Evolutionary conservation across 106 monocot species (phyloP).

Genomic region (Agapanthus africanus): DNA sequence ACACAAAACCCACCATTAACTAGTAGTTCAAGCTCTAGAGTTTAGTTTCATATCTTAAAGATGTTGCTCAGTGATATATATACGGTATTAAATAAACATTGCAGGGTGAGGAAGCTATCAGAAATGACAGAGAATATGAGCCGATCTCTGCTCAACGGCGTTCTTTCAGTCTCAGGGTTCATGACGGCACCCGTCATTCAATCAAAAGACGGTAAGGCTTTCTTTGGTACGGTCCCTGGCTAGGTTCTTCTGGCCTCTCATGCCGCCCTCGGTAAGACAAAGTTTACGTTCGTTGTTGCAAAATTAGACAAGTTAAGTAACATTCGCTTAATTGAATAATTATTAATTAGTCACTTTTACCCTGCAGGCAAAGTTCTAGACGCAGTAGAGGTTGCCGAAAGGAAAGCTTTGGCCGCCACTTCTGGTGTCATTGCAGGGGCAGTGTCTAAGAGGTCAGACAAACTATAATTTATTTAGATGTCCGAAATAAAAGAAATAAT

Average conservation of each 20-base stretch:
- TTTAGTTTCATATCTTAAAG: no score
- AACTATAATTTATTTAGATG: not conserved
- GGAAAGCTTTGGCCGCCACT: conserved; percentile 55
- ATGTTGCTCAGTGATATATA: no score
- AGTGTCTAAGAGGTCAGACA: conserved; percentile 59
- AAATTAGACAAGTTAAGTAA: no score
- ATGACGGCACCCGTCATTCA: conserved; percentile 41
- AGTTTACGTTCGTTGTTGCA: no score
- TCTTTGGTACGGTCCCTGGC: conserved; percentile 50
- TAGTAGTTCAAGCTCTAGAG: no score
- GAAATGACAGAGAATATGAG: conserved; percentile 91
- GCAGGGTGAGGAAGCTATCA: conserved; percentile 80
- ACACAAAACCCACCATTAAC: no score
- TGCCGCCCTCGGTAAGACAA: no score
- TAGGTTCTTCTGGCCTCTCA: conserved; percentile 63
- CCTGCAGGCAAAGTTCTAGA: conserved; percentile 76
- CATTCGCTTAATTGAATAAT: no score
- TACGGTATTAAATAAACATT: no score
- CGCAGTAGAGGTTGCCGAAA: conserved; percentile 79
- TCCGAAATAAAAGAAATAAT: no score
- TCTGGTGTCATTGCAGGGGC: conserved; percentile 45
- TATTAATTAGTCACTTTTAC: no score
- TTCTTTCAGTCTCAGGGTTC: conserved; percentile 38
- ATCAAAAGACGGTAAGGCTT: conserved; percentile 55
- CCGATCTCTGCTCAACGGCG: conserved; percentile 57